Conservation (phyloP, 805 yeast species). For the Tetrapisispora arboricola region DNA sequence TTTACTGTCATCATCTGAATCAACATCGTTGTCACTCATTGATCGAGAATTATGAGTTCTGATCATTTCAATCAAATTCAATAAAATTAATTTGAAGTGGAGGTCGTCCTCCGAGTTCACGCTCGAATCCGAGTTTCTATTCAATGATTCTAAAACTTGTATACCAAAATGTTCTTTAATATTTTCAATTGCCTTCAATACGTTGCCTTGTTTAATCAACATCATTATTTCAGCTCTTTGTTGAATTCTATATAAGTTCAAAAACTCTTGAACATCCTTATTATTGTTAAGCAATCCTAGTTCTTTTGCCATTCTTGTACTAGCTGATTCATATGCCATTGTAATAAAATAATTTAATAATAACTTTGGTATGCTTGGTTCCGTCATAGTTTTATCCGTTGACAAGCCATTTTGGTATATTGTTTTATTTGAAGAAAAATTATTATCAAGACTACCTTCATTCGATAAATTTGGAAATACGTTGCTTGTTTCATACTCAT, state of each 20-base stretch:
- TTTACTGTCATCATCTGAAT: constrained; percentile 30
- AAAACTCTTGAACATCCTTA: constrained; percentile 25
- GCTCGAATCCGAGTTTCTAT: background rate
- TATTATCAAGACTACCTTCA: background rate
- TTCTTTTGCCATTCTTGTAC: constrained; percentile 51
- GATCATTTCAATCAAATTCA: constrained; percentile 75
- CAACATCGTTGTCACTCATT: constrained; percentile 9
- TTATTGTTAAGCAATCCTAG: constrained; percentile 27
- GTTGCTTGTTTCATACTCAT: background rate
- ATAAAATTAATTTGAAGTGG: constrained; percentile 61
- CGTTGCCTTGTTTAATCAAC: constrained; percentile 19
- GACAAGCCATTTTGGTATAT: constrained; percentile 2
- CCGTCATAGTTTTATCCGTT: constrained; percentile 2
- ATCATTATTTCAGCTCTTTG: constrained; percentile 19
- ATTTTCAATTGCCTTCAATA: constrained; percentile 22
- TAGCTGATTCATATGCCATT: constrained; percentile 69
- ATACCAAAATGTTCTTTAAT: constrained; percentile 25
- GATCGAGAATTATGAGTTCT: constrained; percentile 29
- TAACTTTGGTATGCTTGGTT: constrained; percentile 33
- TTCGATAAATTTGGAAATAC: background rate
- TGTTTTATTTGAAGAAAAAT: background rate
- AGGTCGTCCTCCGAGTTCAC: constrained; percentile 32
- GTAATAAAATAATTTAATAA: constrained; percentile 65
- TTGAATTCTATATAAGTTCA: constrained; percentile 17
- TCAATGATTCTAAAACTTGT: constrained; percentile 14